Conservation (phyloP, 2,329 filamentous ascomycete genomes). For the Mycocentrospora acerina region DNA sequence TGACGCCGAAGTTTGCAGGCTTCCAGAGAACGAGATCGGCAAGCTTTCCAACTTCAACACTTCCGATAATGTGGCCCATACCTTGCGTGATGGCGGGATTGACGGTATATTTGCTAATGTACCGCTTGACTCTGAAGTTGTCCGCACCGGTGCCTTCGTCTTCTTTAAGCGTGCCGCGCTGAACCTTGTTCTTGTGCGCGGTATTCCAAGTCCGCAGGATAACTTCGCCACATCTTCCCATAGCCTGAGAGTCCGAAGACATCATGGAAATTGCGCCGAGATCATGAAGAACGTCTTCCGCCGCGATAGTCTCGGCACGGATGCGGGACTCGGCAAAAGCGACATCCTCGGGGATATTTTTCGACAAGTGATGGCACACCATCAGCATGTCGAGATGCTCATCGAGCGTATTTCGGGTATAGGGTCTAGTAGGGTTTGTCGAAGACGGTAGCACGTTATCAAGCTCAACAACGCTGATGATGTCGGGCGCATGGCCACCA, state of each 20-base stretch:
- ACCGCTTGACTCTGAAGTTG: constrained; percentile 89
- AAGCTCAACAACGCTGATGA: constrained; percentile 90
- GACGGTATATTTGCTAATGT: constrained; percentile 94
- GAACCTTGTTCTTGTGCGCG: constrained; percentile 92
- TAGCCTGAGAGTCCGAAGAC: constrained; percentile 91
- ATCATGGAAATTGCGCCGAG: constrained; percentile 97
- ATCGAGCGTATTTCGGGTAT: constrained; percentile 87
- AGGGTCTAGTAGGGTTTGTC: constrained; percentile 90
- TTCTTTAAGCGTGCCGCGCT: constrained; percentile 74
- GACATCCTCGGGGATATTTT: constrained; percentile 92
- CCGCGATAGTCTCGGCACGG: constrained; percentile 92
- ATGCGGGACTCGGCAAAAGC: constrained; percentile 95
- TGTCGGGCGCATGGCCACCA: constrained; percentile 92
- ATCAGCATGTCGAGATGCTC: constrained; percentile 98
- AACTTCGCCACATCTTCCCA: constrained; percentile 95
- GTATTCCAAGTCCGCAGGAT: constrained; percentile 94
- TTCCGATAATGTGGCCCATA: constrained; percentile 83
- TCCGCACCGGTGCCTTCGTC: constrained; percentile 79
- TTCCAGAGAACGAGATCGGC: constrained; percentile 90
- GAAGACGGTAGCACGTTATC: constrained; percentile 84
- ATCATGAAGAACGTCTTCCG: constrained; percentile 94
- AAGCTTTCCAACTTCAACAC: constrained; percentile 83
- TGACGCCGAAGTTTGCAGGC: constrained; percentile 81
- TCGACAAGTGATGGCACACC: constrained; percentile 93
- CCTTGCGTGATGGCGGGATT: constrained; percentile 92